phyloP scores from a whole-genome alignment of 2,329 filamentous ascomycete species.

The Mariannaea sp. region DNA sequence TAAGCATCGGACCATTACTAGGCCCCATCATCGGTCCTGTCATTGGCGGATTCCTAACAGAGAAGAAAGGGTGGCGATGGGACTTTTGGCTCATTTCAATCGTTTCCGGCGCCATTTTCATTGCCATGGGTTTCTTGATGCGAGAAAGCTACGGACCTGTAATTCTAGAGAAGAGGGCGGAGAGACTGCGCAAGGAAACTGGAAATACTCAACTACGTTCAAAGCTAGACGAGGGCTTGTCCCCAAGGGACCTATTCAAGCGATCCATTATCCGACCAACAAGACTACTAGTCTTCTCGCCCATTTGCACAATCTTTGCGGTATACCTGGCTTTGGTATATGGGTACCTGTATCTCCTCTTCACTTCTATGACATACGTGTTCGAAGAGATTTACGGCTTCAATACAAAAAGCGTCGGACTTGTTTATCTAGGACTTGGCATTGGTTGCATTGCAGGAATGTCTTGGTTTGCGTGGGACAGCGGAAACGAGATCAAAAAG shows the following conservation, averaged over 20 bases:
- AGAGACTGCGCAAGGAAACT: slow-evolving; percentile 44
- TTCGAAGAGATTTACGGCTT: slow-evolving; percentile 51
- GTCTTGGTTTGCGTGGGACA: slow-evolving; percentile 18
- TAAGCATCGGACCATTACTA: slow-evolving; percentile 56
- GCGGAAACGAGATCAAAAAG: slow-evolving; percentile 16
- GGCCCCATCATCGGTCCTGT: slow-evolving; percentile 47
- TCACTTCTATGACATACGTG: slow-evolving; percentile 60
- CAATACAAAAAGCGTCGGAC: slow-evolving; percentile 24
- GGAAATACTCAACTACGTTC: slow-evolving; percentile 48
- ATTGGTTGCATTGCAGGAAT: slow-evolving; percentile 23
- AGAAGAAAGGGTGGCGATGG: slow-evolving; percentile 65
- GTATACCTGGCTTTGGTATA: slow-evolving; percentile 58
- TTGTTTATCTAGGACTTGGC: slow-evolving; percentile 30
- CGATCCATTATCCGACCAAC: slow-evolving; percentile 48
- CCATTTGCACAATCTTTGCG: slow-evolving; percentile 51
- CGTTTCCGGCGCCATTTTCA: slow-evolving; percentile 42
- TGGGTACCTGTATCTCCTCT: slow-evolving; percentile 58
- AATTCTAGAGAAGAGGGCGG: slow-evolving; percentile 46
- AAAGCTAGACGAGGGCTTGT: slow-evolving; percentile 49
- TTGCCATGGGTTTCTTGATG: slow-evolving; percentile 40
- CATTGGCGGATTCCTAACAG: slow-evolving; percentile 64
- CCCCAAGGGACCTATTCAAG: slow-evolving; percentile 43
- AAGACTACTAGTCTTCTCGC: slow-evolving; percentile 57
- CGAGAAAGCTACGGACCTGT: slow-evolving; percentile 46
- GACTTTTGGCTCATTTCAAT: slow-evolving; percentile 68